phyloP scores from a whole-genome alignment of 257 asterid genomes.

The Oldenlandia corymbosa region DNA sequence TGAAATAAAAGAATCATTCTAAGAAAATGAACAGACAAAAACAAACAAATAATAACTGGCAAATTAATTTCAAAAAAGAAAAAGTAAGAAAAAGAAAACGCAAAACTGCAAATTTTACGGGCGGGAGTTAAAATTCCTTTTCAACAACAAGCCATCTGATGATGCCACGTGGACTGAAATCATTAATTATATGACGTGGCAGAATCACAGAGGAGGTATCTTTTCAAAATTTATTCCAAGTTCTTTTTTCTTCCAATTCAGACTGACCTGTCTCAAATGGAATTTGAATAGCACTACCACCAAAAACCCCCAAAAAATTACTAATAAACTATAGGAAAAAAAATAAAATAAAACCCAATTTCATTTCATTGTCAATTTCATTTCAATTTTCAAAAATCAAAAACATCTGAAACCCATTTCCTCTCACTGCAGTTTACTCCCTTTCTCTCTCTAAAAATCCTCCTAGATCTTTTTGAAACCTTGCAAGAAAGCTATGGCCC shows the following conservation, averaged over 20 bases:
- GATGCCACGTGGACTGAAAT: slow-evolving; percentile 7
- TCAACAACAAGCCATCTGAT: slow-evolving; percentile 4
- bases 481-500: slow-evolving; percentile 20
- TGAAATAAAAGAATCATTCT: neutral
- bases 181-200: slow-evolving; percentile 1
- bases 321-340: no score
- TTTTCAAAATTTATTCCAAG: neutral
- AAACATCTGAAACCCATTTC: slow-evolving; percentile 9
- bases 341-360: neutral
- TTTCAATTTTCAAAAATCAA: slow-evolving; percentile 18
- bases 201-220: slow-evolving; percentile 2
- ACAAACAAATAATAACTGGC: neutral
- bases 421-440: slow-evolving; percentile 1
- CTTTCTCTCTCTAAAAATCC: slow-evolving; percentile 25
- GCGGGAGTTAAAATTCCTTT: slow-evolving; percentile 6
- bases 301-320: slow-evolving; percentile 2
- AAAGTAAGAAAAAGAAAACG: neutral
- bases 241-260: neutral
- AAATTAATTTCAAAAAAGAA: neutral
- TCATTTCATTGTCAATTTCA: slow-evolving; percentile 17
- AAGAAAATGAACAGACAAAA: neutral
- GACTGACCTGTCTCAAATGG: slow-evolving; percentile 23
- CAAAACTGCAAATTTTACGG: slow-evolving; percentile 1
- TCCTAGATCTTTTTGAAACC: slow-evolving; percentile 35
- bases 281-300: slow-evolving; percentile 28